phyloP scores from a whole-genome alignment of 306 rosid genomes.

The Pterocarpus santalinus region DNA sequence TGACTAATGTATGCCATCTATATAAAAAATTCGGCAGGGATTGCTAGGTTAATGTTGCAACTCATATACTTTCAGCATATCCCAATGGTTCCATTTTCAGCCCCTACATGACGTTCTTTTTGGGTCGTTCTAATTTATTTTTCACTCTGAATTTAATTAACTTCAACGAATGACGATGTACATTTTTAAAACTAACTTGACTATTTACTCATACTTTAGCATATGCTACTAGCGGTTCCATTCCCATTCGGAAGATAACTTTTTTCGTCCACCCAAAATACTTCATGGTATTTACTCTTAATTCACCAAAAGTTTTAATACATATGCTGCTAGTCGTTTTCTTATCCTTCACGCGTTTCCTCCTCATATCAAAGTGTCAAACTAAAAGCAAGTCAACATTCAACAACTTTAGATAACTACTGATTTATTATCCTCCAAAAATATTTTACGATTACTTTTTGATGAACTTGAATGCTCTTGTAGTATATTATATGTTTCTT shows the following conservation, averaged over 20 bases:
- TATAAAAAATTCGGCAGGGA: not conserved
- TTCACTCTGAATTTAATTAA: not conserved
- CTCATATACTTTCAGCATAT: slow-evolving; percentile 16
- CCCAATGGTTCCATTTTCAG: not conserved
- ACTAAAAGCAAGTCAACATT: slow-evolving; percentile 11
- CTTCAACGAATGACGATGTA: not conserved
- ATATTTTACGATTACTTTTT: slow-evolving; percentile 25
- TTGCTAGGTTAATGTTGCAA: not conserved
- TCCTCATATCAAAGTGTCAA: not conserved
- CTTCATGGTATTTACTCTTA: not conserved
- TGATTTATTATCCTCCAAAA: not conserved
- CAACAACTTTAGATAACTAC: slow-evolving; percentile 4
- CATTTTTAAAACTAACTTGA: not conserved
- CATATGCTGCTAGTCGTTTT: not conserved
- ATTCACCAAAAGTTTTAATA: not conserved
- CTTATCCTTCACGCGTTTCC: slow-evolving; percentile 34
- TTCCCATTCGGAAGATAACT: not conserved
- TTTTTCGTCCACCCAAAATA: not conserved
- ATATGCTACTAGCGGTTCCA: not conserved
- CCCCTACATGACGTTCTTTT: not conserved
- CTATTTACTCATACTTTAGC: not conserved
- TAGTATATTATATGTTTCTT: slow-evolving; percentile 16
- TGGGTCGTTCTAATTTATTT: not conserved
- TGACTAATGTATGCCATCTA: not conserved
- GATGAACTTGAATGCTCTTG: slow-evolving; percentile 16